Evolutionary conservation across 2,329 filamentous ascomycete genomes (phyloP), one percentile per base, ranked within the genome.

Genomic region (Cordyceps sp.): DNA sequence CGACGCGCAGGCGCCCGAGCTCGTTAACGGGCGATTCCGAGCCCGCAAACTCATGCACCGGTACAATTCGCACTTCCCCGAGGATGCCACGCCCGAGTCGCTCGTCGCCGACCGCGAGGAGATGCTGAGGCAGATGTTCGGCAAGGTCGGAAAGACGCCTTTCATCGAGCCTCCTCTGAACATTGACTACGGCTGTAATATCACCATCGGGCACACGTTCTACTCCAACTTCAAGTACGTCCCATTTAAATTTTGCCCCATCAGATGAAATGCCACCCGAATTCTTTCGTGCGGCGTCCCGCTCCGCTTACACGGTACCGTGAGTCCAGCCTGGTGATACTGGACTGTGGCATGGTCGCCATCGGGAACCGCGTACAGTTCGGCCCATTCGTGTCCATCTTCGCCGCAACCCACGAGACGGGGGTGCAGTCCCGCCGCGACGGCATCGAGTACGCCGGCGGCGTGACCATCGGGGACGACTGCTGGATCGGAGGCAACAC

Each of bases 311-410:
- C 21, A 23, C 21, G n/a, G n/a, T n/a, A n/a, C n/a, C 12, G 12
- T 23, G 21, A 7, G 21, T 23, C 12, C 12, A 63, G 60, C 36
- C 46, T 66, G 34, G 70, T 72, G 3, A 75, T 85, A 37, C 57
- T 85, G 12, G 81, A 88, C 47, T 83, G 74, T n/a, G 78, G 72
- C 40, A 57, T 71, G 3, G 74, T 86, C 26, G 58, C 51, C 4
- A 78, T 86, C 29, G 81, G 81, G 0, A 64, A 76, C 18, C 67
- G 80, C 19, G 80, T 79, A 2, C 55, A 81, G 40, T 64, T 86
- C 33, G 82, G 78, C 0, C 78, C 81, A 0, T 76, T 73, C 42
- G 78, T 86, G 0, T 69, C 61, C 31, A 66, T 90, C 34, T 82
- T 72, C 46, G 69, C 72, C 3, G 81, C 70, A 1, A 78, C 72